Percentiles rank a stretch among this genome's conserved stretches.
These are phyloP conservation scores for Skeletonema potamos DNA, from an alignment of 108 stramenopile species.

Conservation along the genomic window DNA sequence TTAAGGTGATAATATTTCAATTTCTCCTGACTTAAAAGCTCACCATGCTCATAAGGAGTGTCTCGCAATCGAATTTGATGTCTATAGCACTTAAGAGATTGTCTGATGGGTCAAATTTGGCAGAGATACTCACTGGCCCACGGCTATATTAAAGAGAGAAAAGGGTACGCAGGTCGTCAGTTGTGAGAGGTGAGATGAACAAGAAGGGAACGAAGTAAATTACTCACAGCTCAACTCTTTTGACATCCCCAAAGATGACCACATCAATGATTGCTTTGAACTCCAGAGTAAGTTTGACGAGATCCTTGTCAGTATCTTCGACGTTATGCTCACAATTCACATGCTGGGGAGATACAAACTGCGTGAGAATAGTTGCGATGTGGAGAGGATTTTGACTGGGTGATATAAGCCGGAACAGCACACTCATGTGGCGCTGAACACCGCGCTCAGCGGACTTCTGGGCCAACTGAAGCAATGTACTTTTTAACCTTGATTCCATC, in stretches of 20 bases:
- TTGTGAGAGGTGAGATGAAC: background rate
- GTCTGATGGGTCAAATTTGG: conserved; percentile 8
- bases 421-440: background rate
- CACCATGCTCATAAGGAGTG: conserved; percentile 6
- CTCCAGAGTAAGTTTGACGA: background rate
- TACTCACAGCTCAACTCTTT: conserved; percentile 2
- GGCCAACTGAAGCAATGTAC: conserved; percentile 6
- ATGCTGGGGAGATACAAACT: background rate
- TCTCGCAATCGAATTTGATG: conserved; percentile 22
- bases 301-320: background rate
- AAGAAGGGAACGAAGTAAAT: background rate
- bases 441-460: background rate
- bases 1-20: background rate
- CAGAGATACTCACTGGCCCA: conserved; percentile 17
- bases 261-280: conserved; percentile 24
- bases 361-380: conserved; percentile 9
- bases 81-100: conserved; percentile 14
- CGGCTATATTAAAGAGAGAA: background rate
- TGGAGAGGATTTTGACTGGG: conserved; percentile 18
- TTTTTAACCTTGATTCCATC: conserved; percentile 9
- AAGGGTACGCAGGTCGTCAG: background rate
- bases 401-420: conserved; percentile 6
- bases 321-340: background rate
- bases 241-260: conserved; percentile 10
- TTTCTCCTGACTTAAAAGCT: background rate